These are phyloP conservation scores for Xylogone sp. DNA, from an alignment of 2,329 filamentous ascomycete genomes.

Conservation along the genomic window DNA sequence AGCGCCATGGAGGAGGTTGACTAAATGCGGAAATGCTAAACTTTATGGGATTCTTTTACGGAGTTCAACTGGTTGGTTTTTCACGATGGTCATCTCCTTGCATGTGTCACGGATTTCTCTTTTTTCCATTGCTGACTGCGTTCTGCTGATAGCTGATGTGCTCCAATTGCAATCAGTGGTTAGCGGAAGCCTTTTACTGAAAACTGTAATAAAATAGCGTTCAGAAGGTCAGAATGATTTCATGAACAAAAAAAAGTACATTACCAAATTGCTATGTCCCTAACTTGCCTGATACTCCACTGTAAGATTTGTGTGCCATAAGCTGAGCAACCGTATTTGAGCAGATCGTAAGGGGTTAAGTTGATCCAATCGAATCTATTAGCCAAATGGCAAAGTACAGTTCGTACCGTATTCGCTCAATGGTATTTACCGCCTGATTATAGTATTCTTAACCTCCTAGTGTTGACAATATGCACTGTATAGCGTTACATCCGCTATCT, in stretches of 20 bases:
- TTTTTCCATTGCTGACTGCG: slow-evolving; percentile 2
- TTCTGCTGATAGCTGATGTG: background rate
- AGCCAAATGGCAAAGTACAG: no score
- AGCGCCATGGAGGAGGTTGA: slow-evolving; percentile 99
- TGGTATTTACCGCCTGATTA: no score
- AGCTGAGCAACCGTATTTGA: no score
- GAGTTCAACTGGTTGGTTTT: slow-evolving; percentile 27
- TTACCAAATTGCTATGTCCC: no score
- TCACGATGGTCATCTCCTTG: slow-evolving; percentile 15
- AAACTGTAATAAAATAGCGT: background rate
- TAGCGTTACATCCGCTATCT: no score
- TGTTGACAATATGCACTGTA: no score
- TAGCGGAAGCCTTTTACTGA: background rate
- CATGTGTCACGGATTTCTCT: slow-evolving; percentile 17
- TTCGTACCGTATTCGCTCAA: no score
- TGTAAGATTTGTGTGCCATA: no score
- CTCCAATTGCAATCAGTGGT: background rate
- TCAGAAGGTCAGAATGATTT: background rate
- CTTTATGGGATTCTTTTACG: slow-evolving; percentile 12
- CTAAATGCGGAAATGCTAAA: slow-evolving; percentile 47
- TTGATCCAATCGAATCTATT: no score
- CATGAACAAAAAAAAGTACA: background rate
- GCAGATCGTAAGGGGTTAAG: no score
- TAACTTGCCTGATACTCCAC: no score
- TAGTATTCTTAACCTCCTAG: no score